Percentiles rank a stretch among this genome's conserved stretches.
These are phyloP conservation scores for Phanerodontia chrysosporium DNA, from an alignment of 768 basidiomycete species.

Conservation along the genomic window DNA sequence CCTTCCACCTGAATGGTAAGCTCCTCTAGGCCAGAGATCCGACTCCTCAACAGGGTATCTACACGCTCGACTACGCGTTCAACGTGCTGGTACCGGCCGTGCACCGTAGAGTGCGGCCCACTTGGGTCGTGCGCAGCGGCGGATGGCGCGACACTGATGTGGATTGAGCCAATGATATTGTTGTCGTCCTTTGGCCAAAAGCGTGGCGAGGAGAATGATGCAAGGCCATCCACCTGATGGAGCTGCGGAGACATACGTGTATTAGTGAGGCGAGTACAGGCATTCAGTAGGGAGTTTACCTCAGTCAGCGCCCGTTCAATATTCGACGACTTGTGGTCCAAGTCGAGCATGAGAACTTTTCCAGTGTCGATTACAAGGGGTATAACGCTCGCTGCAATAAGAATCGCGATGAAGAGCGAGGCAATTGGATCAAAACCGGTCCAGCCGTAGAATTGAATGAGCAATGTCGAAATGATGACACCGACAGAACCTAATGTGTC, in stretches of 20 bases:
- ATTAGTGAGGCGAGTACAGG: background rate
- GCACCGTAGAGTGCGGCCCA: constrained; percentile 44
- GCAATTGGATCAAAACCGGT: constrained; percentile 99
- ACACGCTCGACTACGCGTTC: constrained; percentile 78
- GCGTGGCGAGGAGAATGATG: constrained; percentile 72
- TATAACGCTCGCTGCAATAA: constrained; percentile 94
- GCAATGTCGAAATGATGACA: constrained; percentile 92
- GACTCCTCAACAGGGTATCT: constrained; percentile 61
- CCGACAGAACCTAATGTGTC: constrained; percentile 97
- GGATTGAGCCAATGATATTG: constrained; percentile 85
- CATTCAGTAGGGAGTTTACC: constrained; percentile 35
- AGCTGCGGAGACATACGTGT: constrained; percentile 43
- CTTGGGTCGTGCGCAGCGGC: constrained; percentile 51
- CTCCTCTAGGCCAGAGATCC: constrained; percentile 82
- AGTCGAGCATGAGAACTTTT: constrained; percentile 79
- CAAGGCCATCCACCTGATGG: constrained; percentile 69
- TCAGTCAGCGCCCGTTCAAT: constrained; percentile 61
- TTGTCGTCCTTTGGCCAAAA: constrained; percentile 97
- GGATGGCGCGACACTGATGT: constrained; percentile 77
- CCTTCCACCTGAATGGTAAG: constrained; percentile 66
- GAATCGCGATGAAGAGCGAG: constrained; percentile 88
- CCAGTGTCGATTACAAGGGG: constrained; percentile 95
- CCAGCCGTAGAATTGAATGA: constrained; percentile 97
- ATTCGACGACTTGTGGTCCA: constrained; percentile 54
- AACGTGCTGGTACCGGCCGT: constrained; percentile 51